These are phyloP conservation scores for Cicer chorassanicum DNA, from an alignment of 306 rosid genomes.

Conservation along the genomic window DNA sequence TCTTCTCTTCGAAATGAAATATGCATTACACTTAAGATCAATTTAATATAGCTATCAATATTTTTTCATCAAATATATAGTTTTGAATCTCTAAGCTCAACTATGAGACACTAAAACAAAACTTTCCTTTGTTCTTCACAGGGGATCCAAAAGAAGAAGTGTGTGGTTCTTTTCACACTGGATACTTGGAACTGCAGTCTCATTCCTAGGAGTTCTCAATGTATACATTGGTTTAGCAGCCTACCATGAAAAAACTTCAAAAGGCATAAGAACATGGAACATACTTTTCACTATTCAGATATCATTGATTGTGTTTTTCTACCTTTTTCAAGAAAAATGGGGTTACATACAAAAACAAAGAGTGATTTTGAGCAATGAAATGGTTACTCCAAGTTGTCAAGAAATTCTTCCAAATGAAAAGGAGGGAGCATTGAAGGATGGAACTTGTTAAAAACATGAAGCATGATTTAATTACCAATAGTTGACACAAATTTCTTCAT, in stretches of 20 bases:
- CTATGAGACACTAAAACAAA: not conserved
- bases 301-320: slow-evolving; percentile 61
- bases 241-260: slow-evolving; percentile 76
- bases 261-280: slow-evolving; percentile 62
- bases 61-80: not conserved
- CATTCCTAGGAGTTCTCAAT: slow-evolving; percentile 70
- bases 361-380: slow-evolving; percentile 55
- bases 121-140: slow-evolving; percentile 33
- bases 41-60: not conserved
- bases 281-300: slow-evolving; percentile 71
- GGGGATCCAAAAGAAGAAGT: slow-evolving; percentile 77
- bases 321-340: slow-evolving; percentile 96
- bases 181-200: slow-evolving; percentile 70
- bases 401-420: slow-evolving; percentile 46
- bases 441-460: slow-evolving; percentile 56
- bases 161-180: slow-evolving; percentile 79
- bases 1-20: not conserved
- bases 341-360: slow-evolving; percentile 67
- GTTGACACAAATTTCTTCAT: slow-evolving; percentile 22
- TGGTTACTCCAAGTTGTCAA: slow-evolving; percentile 39
- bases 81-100: not conserved
- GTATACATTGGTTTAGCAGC: slow-evolving; percentile 78
- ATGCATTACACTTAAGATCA: not conserved
- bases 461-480: not conserved
- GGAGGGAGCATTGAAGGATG: slow-evolving; percentile 48